Evolutionary conservation across 345 rosid species (phyloP).

Genomic region (Eutrema yunnanense): DNA sequence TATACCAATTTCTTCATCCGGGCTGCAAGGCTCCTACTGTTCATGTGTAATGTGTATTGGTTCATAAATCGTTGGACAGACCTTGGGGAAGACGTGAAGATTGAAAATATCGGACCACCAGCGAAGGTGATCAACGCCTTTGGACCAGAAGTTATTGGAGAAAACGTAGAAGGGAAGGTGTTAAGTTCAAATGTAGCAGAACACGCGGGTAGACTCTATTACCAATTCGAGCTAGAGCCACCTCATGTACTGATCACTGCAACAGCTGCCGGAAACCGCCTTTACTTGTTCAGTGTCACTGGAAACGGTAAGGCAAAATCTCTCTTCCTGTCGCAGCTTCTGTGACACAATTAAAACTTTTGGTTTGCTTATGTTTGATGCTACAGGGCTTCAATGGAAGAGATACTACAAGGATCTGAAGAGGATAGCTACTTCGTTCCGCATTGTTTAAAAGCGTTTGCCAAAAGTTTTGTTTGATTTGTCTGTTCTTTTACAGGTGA

Average conservation of each 20-base stretch:
- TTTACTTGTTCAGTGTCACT: slow-evolving; percentile 70
- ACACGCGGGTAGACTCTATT: slow-evolving; percentile 70
- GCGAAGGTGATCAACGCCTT: slow-evolving; percentile 87
- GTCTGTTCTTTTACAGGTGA: not conserved
- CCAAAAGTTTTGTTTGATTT: not conserved
- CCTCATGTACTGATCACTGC: slow-evolving; percentile 89
- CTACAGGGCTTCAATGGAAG: slow-evolving; percentile 92
- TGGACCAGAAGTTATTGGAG: slow-evolving; percentile 91
- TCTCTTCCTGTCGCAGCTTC: not conserved
- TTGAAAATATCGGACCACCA: slow-evolving; percentile 83
- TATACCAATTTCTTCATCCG: too few species aligned
- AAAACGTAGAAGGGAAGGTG: slow-evolving; percentile 88
- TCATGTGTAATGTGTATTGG: not conserved
- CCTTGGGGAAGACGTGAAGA: slow-evolving; percentile 57
- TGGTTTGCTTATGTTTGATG: not conserved
- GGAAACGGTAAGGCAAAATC: slow-evolving; percentile 47
- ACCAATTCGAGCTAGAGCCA: slow-evolving; percentile 87
- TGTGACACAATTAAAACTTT: not conserved
- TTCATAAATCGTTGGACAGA: slow-evolving; percentile 33
- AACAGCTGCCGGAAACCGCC: slow-evolving; percentile 93
- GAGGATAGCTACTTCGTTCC: slow-evolving; percentile 83
- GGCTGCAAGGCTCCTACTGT: not conserved
- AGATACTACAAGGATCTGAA: slow-evolving; percentile 85
- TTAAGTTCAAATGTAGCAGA: slow-evolving; percentile 56
- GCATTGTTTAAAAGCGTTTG: slow-evolving; percentile 42